Evolutionary conservation across 768 basidiomycete species (phyloP).

Genomic region (Zangia roseola): DNA sequence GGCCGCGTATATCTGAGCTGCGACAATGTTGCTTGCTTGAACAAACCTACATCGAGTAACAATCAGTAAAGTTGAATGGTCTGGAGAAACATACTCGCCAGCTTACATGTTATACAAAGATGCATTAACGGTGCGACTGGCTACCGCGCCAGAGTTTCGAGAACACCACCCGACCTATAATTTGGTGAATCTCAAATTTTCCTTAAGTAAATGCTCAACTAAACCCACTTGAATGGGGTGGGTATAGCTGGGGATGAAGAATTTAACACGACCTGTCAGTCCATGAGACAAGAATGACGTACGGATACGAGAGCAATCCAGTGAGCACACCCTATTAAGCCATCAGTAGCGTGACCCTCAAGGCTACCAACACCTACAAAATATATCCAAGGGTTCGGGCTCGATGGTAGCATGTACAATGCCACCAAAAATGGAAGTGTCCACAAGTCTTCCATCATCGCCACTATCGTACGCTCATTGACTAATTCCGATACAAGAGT

Average conservation of each 20-base stretch:
- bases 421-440: conserved; percentile 59
- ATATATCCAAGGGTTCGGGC: conserved; percentile 52
- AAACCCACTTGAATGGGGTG: conserved; percentile 47
- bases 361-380: conserved; percentile 37
- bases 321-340: conserved; percentile 38
- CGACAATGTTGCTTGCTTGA: conserved; percentile 44
- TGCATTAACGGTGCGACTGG: conserved; percentile 57
- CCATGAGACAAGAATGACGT: conserved; percentile 2
- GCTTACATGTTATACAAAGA: conserved; percentile 56
- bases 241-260: conserved; percentile 35
- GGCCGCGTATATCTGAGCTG: conserved; percentile 54
- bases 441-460: conserved; percentile 60
- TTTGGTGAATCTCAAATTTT: not conserved
- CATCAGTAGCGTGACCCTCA: not conserved
- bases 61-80: not conserved
- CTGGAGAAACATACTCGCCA: not conserved
- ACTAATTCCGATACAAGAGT: conserved; percentile 51
- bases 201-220: no score
- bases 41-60: conserved; percentile 33
- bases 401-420: conserved; percentile 45
- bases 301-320: conserved; percentile 47
- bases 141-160: conserved; percentile 57
- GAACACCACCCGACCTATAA: conserved; percentile 54
- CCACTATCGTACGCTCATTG: conserved; percentile 52
- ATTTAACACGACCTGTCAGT: not conserved